Evolutionary conservation across 2,329 filamentous ascomycete species (phyloP).

Genomic region (Venturia nashicola): DNA sequence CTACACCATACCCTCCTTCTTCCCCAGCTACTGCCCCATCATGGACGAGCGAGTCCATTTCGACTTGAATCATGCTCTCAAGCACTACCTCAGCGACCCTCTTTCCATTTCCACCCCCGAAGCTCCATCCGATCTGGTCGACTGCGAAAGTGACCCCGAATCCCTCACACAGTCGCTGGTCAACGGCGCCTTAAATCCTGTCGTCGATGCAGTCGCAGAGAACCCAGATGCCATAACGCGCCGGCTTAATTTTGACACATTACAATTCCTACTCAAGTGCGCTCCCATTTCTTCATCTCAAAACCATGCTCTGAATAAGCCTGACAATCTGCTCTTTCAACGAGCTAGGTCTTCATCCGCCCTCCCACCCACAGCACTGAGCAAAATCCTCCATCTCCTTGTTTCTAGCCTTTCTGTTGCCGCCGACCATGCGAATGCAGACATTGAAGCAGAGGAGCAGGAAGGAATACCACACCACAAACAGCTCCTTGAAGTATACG

Average conservation of each 20-base stretch:
- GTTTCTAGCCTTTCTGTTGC: slow-evolving; percentile 77
- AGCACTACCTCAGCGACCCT: slow-evolving; percentile 92
- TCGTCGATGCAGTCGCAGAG: slow-evolving; percentile 84
- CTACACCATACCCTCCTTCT: slow-evolving; percentile 9
- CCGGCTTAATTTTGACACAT: slow-evolving; percentile 71
- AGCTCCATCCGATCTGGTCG: slow-evolving; percentile 68
- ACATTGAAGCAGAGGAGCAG: slow-evolving; percentile 86
- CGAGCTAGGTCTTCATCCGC: slow-evolving; percentile 66
- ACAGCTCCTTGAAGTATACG: slow-evolving; percentile 83
- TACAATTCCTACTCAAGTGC: slow-evolving; percentile 96
- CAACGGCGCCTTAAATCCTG: slow-evolving; percentile 78
- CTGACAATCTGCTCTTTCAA: slow-evolving; percentile 48
- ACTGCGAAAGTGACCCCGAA: slow-evolving; percentile 88
- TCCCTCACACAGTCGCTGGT: slow-evolving; percentile 65
- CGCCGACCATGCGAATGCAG: slow-evolving; percentile 72
- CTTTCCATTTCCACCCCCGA: slow-evolving; percentile 72
- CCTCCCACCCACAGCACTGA: slow-evolving; percentile 69
- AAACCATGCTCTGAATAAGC: slow-evolving; percentile 19
- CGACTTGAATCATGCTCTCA: slow-evolving; percentile 92
- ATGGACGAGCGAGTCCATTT: slow-evolving; percentile 62
- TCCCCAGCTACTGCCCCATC: slow-evolving; percentile 30
- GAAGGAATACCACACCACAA: slow-evolving; percentile 80
- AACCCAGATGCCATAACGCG: slow-evolving; percentile 79
- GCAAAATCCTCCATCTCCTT: slow-evolving; percentile 85
- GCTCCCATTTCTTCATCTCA: slow-evolving; percentile 40